Conservation (phyloP, 2,329 filamentous ascomycete species). For the Diaporthe sp. region DNA sequence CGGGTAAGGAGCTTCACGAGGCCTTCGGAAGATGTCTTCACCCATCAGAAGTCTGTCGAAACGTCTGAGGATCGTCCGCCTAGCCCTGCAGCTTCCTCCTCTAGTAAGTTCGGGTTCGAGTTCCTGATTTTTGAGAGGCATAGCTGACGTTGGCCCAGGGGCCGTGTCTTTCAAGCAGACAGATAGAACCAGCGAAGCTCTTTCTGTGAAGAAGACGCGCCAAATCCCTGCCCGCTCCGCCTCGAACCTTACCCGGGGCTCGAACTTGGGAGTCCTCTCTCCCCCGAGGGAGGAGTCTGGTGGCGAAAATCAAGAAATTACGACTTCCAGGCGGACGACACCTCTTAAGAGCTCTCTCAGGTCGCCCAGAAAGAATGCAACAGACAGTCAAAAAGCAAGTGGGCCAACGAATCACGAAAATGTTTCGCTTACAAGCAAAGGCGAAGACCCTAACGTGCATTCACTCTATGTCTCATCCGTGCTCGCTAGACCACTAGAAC, state of each 20-base stretch:
- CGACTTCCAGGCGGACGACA: constrained; percentile 2
- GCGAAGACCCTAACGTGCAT: neutral
- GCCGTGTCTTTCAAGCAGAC: constrained; percentile 39
- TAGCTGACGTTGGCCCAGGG: constrained; percentile 29
- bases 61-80: neutral
- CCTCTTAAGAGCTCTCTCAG: constrained; percentile 39
- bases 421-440: neutral
- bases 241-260: constrained; percentile 2
- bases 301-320: neutral
- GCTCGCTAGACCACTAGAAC: neutral
- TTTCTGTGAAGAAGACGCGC: constrained; percentile 40
- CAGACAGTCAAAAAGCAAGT: neutral
- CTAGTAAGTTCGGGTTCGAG: neutral
- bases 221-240: constrained; percentile 16
- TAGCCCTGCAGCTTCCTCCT: constrained; percentile 17
- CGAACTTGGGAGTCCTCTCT: constrained; percentile 13
- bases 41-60: neutral
- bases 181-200: constrained; percentile 38
- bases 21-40: constrained; percentile 17
- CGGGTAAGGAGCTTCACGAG: constrained; percentile 32
- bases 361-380: neutral
- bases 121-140: neutral
- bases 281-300: constrained; percentile 35
- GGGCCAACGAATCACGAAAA: neutral
- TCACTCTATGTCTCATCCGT: neutral